Evolutionary conservation across 352 stramenopile genomes (phyloP), one percentile per base, ranked within the genome.

Genomic region (Pythium dissotocum): DNA sequence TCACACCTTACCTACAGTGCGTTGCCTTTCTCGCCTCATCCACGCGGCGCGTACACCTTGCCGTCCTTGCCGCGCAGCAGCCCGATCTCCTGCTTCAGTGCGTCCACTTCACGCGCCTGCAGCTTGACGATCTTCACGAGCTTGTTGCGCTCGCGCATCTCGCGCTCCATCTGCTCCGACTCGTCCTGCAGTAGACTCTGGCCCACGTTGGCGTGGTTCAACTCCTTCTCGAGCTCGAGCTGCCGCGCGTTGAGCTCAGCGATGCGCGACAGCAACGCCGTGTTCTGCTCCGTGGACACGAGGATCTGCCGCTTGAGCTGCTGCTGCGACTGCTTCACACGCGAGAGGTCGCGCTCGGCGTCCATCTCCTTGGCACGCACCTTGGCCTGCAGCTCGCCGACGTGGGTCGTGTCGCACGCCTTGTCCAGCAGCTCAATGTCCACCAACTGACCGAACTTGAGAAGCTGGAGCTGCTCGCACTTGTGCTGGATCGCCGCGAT

Each of bases 341-440:
- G 69, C 10, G 73, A 57, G n/a, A 88, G 24, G 28, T 79, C 67
- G 35, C 82, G 79, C 58, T 92, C 79, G n/a, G 79, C 71, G 61
- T 91, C 85, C 9, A 91, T 65, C 69, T 97, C 91, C 54, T 91
- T 88, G 13, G 83, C 55, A 40, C 78, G 80, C 49, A 95, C 82
- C 55, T 94, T 87, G 38, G 71, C 72, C 71, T 93, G 79, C 38
- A 95, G 70, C 33, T 96, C 85, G 42, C 82, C 68, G 28, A 95
- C 65, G 26, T 79, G 76, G 24, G 76, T 89, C 57, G 83, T 88
- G 38, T 95, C 84, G 53, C 85, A 93, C 6, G 83, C 90, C 51
- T 91, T 88, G 78, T 98, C 94, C 12, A 98, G 75, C 56, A 95
- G 72, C 46, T 93, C 87, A 30, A 97, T 91, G 65, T 98, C 88